Percentiles rank a stretch among this genome's conserved stretches.
These are phyloP conservation scores for Coniochaeta hoffmannii DNA, from an alignment of 2,329 filamentous ascomycete species.

Conservation along the genomic window DNA sequence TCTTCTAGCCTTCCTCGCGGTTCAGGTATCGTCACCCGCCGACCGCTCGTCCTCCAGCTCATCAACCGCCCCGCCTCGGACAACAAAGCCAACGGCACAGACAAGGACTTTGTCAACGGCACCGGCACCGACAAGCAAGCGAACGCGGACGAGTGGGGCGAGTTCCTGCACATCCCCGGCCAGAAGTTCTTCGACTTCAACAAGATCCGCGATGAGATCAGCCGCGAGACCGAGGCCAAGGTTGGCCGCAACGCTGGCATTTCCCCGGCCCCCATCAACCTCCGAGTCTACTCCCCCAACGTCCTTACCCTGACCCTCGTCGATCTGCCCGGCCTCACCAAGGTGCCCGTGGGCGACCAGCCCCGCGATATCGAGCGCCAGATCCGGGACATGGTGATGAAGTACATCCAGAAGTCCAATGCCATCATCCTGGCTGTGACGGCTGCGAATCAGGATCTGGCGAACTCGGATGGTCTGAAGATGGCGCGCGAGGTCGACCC, in stretches of 20 bases:
- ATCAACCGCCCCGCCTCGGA: conserved; percentile 72
- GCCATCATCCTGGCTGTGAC: conserved; percentile 97
- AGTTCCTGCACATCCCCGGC: conserved; percentile 95
- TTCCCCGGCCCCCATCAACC: conserved; percentile 92
- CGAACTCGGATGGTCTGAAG: conserved; percentile 96
- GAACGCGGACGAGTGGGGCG: conserved; percentile 95
- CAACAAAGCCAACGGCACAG: conserved; percentile 65
- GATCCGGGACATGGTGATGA: conserved; percentile 96
- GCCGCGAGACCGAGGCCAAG: conserved; percentile 92
- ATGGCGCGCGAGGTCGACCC: conserved; percentile 94
- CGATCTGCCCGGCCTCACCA: conserved; percentile 92
- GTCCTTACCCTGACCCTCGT: conserved; percentile 95
- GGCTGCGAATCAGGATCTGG: conserved; percentile 93
- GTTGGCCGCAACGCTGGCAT: conserved; percentile 95
- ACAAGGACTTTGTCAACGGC: conserved; percentile 56
- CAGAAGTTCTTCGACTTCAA: conserved; percentile 98
- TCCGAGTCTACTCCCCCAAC: conserved; percentile 97
- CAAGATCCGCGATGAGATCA: conserved; percentile 97
- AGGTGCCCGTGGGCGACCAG: conserved; percentile 94
- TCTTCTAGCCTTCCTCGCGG: conserved; percentile 77
- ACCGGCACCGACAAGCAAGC: conserved; percentile 66
- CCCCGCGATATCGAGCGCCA: conserved; percentile 94
- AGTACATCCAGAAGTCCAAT: conserved; percentile 97
- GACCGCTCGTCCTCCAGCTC: conserved; percentile 92
- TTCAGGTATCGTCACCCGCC: conserved; percentile 92